Evolutionary conservation across 225 moss, liverwort and hornwort species (phyloP).

Genomic region (Marchantia polymorpha): DNA sequence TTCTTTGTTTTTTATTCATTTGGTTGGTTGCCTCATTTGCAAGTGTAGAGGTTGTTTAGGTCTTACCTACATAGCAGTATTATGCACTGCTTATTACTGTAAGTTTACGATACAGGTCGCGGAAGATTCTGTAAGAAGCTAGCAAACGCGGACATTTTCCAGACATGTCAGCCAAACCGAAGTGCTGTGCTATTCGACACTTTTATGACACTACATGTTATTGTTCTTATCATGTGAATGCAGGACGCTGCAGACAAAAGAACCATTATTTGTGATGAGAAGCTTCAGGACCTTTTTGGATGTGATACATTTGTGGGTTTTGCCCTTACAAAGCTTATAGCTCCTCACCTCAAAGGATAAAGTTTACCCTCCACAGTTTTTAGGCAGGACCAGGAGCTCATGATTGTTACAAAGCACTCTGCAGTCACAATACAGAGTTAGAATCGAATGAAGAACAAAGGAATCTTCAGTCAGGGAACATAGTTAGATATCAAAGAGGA

Average conservation of each 20-base stretch:
- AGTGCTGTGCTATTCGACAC: too few species aligned
- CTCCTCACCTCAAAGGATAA: slow-evolving; percentile 59
- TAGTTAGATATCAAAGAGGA: slow-evolving; percentile 6
- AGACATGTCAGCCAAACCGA: too few species aligned
- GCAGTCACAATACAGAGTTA: slow-evolving; percentile 4
- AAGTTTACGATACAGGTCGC: too few species aligned
- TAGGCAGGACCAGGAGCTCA: slow-evolving; percentile 14
- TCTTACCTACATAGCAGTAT: too few species aligned
- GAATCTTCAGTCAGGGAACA: not conserved
- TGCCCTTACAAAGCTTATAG: slow-evolving; percentile 69
- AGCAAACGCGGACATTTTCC: too few species aligned
- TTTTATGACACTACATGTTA: too few species aligned
- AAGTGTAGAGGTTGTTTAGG: too few species aligned
- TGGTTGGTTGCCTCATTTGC: too few species aligned
- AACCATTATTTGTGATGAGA: slow-evolving; percentile 76
- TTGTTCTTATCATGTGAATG: slow-evolving; percentile 1
- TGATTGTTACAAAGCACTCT: slow-evolving; percentile 9
- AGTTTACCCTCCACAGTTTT: slow-evolving; percentile 4
- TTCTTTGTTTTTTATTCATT: too few species aligned
- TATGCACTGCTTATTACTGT: too few species aligned
- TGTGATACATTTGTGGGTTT: slow-evolving; percentile 84
- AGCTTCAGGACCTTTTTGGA: slow-evolving; percentile 71
- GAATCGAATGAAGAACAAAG: not conserved
- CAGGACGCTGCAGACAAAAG: slow-evolving; percentile 83
- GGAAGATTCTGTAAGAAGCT: too few species aligned